These are phyloP conservation scores for Stylonectria norvegica DNA, from an alignment of 2,329 filamentous ascomycete species.

Conservation along the genomic window DNA sequence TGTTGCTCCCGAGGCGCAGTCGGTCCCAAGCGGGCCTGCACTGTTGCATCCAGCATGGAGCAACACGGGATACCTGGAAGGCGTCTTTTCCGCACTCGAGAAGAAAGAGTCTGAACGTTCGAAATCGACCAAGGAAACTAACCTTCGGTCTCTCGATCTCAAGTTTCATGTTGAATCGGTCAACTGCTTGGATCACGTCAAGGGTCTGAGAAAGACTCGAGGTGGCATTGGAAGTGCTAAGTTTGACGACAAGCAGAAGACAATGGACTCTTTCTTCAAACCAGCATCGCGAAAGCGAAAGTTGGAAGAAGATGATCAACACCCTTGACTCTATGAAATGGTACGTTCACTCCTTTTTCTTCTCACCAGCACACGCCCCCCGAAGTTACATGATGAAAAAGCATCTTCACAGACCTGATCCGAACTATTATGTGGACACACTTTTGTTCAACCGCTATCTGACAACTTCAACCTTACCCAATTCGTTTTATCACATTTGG, in stretches of 20 bases:
- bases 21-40: slow-evolving; percentile 9
- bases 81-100: slow-evolving; percentile 14
- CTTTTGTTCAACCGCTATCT: slow-evolving; percentile 83
- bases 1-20: slow-evolving; percentile 14
- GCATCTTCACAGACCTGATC: slow-evolving; percentile 81
- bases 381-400: slow-evolving; percentile 62
- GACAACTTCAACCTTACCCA: slow-evolving; percentile 39
- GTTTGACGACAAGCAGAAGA: slow-evolving; percentile 73
- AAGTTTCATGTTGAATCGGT: slow-evolving; percentile 52
- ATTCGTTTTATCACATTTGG: slow-evolving; percentile 22
- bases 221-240: slow-evolving; percentile 78
- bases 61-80: slow-evolving; percentile 51
- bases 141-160: slow-evolving; percentile 16
- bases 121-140: too few relatives aligned
- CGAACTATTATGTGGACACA: slow-evolving; percentile 65
- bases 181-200: slow-evolving; percentile 70
- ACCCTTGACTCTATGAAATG: slow-evolving; percentile 20
- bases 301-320: slow-evolving; percentile 21
- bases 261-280: slow-evolving; percentile 75
- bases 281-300: slow-evolving; percentile 26
- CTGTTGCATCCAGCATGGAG: slow-evolving; percentile 41
- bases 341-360: slow-evolving; percentile 36
- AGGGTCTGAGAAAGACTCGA: slow-evolving; percentile 70
- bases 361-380: slow-evolving; percentile 7
- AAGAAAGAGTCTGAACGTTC: not conserved